Evolutionary conservation across 148 eudicot species (phyloP).

Genomic region (Persicaria maculosa): DNA sequence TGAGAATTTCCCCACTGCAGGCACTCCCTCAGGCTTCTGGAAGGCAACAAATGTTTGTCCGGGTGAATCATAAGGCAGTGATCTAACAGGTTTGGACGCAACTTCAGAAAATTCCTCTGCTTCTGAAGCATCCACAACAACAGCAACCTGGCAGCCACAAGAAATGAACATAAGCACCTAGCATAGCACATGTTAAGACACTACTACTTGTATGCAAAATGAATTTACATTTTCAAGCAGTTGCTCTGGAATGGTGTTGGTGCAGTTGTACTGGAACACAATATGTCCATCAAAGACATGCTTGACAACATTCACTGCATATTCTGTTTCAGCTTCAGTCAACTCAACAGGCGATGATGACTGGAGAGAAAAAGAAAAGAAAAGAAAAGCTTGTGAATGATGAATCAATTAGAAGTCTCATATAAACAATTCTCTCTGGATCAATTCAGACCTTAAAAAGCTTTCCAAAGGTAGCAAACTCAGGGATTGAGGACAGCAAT

Average conservation of each 20-base stretch:
- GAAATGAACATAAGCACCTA: neutral
- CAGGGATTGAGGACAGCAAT: constrained; percentile 69
- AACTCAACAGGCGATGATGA: constrained; percentile 92
- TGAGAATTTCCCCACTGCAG: constrained; percentile 79
- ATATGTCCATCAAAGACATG: constrained; percentile 80
- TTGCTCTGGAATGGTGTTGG: constrained; percentile 93
- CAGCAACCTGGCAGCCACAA: constrained; percentile 55
- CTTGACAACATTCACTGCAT: constrained; percentile 87
- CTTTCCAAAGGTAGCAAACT: constrained; percentile 76
- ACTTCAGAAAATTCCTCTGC: constrained; percentile 86
- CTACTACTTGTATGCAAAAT: neutral
- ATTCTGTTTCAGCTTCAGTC: constrained; percentile 97
- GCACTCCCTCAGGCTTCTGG: constrained; percentile 87
- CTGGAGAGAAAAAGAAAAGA: constrained; percentile 32
- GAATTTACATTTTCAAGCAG: constrained; percentile 72
- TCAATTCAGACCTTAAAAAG: constrained; percentile 65
- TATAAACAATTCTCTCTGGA: neutral
- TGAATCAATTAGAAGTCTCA: neutral
- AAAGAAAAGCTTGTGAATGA: neutral
- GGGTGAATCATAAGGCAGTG: constrained; percentile 91
- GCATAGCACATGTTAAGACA: neutral
- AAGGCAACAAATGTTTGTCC: constrained; percentile 91
- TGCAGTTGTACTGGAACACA: constrained; percentile 96
- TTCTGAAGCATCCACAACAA: constrained; percentile 88
- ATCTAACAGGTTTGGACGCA: constrained; percentile 55